Conservation (phyloP, 768 basidiomycete genomes). For the Boletus subparvulus region DNA sequence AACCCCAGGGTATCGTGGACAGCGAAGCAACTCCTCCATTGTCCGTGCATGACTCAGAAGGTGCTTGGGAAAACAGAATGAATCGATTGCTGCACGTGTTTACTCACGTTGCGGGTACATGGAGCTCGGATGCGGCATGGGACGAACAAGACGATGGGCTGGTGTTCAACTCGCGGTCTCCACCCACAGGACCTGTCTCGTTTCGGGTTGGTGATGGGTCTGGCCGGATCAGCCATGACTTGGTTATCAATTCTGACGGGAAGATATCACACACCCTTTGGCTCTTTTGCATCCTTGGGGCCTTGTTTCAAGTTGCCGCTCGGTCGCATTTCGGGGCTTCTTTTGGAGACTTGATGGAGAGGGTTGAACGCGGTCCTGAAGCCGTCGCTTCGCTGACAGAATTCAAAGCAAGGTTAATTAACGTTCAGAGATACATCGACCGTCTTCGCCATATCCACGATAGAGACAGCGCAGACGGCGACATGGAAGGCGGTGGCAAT, state of each 20-base stretch:
- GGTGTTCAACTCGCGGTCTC: constrained; percentile 28
- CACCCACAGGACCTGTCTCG: constrained; percentile 9
- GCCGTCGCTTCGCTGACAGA: constrained; percentile 13
- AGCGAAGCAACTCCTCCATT: constrained; percentile 6
- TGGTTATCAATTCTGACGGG: constrained; percentile 52
- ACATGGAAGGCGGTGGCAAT: constrained; percentile 21
- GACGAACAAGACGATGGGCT: constrained; percentile 26
- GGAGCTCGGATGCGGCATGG: constrained; percentile 26
- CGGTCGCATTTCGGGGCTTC: constrained; percentile 10
- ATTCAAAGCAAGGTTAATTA: constrained; percentile 27
- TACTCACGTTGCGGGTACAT: constrained; percentile 19
- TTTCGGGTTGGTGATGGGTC: constrained; percentile 15
- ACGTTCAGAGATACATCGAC: constrained; percentile 24
- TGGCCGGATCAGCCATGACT: constrained; percentile 13
- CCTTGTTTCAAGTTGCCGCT: constrained; percentile 12
- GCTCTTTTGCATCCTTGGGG: constrained; percentile 41
- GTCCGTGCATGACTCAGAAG: neutral
- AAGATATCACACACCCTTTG: constrained; percentile 51
- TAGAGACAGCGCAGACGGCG: constrained; percentile 14
- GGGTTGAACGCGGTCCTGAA: constrained; percentile 15
- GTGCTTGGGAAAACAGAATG: constrained; percentile 16
- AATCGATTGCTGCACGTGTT: constrained; percentile 19
- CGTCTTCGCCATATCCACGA: constrained; percentile 17
- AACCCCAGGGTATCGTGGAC: constrained; percentile 17
- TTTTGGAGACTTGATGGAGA: constrained; percentile 15